These are phyloP conservation scores for Mucor racemosus DNA, from an alignment of 371 early-diverging fungal genomes.

Conservation along the genomic window DNA sequence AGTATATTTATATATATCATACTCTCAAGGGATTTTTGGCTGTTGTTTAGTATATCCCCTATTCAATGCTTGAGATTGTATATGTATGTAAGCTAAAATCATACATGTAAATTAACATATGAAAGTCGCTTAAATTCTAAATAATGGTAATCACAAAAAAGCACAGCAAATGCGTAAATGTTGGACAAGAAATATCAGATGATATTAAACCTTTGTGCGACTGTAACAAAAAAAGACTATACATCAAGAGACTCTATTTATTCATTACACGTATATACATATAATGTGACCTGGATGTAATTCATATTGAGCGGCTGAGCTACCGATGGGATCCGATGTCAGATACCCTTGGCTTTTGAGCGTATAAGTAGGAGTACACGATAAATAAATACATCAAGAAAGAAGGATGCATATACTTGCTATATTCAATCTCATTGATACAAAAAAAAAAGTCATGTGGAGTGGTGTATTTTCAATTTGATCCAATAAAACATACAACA, in stretches of 20 bases:
- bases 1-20: too few species aligned
- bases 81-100: neutral
- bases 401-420: too few species aligned
- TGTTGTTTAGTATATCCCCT: neutral
- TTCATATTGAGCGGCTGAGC: neutral
- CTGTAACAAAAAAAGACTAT: neutral
- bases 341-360: neutral
- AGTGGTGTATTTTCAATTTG: neutral
- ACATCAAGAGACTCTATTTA: too few species aligned
- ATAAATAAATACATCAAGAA: too few species aligned
- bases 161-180: neutral
- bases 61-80: neutral
- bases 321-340: conserved; percentile 20
- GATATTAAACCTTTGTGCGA: neutral
- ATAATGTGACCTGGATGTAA: neutral
- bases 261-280: neutral
- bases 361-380: too few species aligned
- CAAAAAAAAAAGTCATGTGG: neutral
- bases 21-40: too few species aligned
- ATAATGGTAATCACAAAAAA: neutral
- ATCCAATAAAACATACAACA: neutral
- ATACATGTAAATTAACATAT: neutral
- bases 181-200: conserved; percentile 6
- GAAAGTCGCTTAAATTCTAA: neutral
- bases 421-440: too few species aligned